These are phyloP conservation scores for Boletus vinaceobasis DNA, from an alignment of 768 basidiomycete species.

Conservation along the genomic window DNA sequence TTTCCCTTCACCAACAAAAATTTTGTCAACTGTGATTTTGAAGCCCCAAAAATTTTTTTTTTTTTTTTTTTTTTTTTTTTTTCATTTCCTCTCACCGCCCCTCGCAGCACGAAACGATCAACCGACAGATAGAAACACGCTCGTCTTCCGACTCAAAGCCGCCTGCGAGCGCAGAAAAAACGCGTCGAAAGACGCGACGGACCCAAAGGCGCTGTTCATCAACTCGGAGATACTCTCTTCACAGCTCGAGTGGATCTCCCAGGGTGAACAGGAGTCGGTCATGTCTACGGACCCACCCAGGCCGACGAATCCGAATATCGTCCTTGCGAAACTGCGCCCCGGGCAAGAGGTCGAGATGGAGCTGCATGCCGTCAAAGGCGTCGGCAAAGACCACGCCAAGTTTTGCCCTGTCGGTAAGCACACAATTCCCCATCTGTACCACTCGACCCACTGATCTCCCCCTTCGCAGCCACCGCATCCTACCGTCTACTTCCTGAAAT, in stretches of 20 bases:
- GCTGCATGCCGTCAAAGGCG: slow-evolving; percentile 87
- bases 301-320: slow-evolving; percentile 77
- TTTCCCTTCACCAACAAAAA: too few relatives aligned
- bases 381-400: slow-evolving; percentile 94
- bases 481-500: slow-evolving; percentile 91
- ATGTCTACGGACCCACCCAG: slow-evolving; percentile 53
- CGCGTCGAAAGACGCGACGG: slow-evolving; percentile 48
- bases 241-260: slow-evolving; percentile 72
- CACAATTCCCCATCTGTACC: not conserved
- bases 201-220: slow-evolving; percentile 64
- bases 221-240: slow-evolving; percentile 68
- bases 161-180: slow-evolving; percentile 60
- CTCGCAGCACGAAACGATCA: slow-evolving; percentile 43
- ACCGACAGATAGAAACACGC: slow-evolving; percentile 85
- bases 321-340: slow-evolving; percentile 87
- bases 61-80: too few relatives aligned
- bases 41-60: too few relatives aligned
- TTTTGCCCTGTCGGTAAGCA: slow-evolving; percentile 87
- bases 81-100: not conserved
- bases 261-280: slow-evolving; percentile 72
- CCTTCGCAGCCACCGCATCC: slow-evolving; percentile 77
- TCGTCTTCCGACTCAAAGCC: slow-evolving; percentile 78
- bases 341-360: slow-evolving; percentile 86
- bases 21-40: too few relatives aligned
- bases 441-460: not conserved